Evolutionary conservation across 2,329 filamentous ascomycete genomes (phyloP).

Genomic region (Talaromyces amestolkiae): DNA sequence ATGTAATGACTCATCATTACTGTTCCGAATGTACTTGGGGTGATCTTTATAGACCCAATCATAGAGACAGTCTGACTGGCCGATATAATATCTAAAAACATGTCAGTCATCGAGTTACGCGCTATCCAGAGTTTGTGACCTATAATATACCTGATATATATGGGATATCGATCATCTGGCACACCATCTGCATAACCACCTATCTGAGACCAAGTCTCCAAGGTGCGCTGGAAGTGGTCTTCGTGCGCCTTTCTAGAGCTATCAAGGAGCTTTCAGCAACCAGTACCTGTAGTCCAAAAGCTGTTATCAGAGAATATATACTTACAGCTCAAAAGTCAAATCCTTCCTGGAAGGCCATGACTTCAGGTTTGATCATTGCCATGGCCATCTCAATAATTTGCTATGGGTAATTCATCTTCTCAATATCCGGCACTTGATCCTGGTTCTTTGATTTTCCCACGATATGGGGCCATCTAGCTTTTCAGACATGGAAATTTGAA

Average conservation of each 20-base stretch:
- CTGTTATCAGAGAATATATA: background rate
- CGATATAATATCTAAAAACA: background rate
- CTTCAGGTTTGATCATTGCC: background rate
- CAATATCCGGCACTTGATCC: background rate
- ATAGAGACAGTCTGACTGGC: background rate
- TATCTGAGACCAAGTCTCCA: background rate
- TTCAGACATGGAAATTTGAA: no score
- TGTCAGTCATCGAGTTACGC: background rate
- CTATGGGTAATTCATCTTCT: background rate
- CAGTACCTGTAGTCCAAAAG: background rate
- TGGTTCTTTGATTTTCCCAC: no score
- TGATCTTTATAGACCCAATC: no score
- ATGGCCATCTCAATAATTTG: background rate
- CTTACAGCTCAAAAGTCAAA: background rate
- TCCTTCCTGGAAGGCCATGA: background rate
- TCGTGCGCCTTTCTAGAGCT: background rate
- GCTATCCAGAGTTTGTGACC: background rate
- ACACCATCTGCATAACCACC: background rate
- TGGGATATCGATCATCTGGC: background rate
- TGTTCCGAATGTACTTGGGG: background rate
- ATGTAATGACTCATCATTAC: no score
- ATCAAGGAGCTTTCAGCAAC: background rate
- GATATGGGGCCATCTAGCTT: no score
- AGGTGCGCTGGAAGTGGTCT: background rate
- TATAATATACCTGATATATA: background rate